Percentiles rank a stretch among this genome's conserved stretches.
phyloP scores from a whole-genome alignment of 768 basidiomycete genomes.

The Tephrocybe sp. region DNA sequence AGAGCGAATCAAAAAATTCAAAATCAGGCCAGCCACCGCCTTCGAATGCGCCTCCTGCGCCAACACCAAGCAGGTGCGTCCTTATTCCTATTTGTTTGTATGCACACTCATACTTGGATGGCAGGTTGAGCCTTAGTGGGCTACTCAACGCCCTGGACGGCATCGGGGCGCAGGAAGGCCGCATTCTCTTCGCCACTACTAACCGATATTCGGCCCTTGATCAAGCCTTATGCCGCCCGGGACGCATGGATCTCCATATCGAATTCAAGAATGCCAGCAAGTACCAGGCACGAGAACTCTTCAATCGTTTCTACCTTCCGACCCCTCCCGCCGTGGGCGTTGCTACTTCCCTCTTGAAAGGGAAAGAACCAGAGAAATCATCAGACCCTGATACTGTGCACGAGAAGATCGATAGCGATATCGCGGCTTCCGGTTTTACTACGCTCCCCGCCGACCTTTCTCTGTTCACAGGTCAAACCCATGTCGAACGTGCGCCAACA shows the following conservation, averaged over 20 bases:
- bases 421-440: no score
- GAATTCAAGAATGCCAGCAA: conserved; percentile 62
- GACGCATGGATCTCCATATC: conserved; percentile 68
- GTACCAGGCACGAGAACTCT: conserved; percentile 58
- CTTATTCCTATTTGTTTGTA: background rate
- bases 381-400: no score
- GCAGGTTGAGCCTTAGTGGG: conserved; percentile 59
- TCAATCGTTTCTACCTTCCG: conserved; percentile 58
- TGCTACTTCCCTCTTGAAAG: background rate
- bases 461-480: conserved; percentile 22
- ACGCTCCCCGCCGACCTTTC: background rate
- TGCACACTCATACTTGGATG: background rate
- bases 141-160: conserved; percentile 72
- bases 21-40: background rate
- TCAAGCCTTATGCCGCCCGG: conserved; percentile 63
- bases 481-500: conserved; percentile 27
- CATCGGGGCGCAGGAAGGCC: conserved; percentile 66
- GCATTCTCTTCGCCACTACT: conserved; percentile 72
- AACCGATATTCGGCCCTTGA: conserved; percentile 62
- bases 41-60: conserved; percentile 5
- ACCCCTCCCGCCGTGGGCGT: conserved; percentile 12
- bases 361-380: background rate
- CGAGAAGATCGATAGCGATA: no score
- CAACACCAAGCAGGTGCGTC: conserved; percentile 18
- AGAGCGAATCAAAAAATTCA: no score